These are phyloP conservation scores for Kluyveromyces aestuarii DNA, from an alignment of 805 yeast genomes.

Conservation along the genomic window DNA sequence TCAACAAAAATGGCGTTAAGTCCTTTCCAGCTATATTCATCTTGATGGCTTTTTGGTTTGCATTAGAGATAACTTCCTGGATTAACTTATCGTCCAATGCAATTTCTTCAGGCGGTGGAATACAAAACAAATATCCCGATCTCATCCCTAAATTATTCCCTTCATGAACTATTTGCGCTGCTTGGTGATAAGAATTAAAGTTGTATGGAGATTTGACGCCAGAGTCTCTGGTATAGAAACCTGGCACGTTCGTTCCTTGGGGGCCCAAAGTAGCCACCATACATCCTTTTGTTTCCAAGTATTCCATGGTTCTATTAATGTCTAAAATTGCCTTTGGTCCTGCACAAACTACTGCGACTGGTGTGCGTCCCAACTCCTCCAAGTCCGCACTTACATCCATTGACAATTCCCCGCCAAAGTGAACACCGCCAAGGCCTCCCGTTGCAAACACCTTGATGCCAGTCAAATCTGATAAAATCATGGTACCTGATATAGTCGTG, in stretches of 20 bases:
- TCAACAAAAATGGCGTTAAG: slow-evolving; percentile 68
- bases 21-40: slow-evolving; percentile 58
- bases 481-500: slow-evolving; percentile 83
- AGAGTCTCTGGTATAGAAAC: slow-evolving; percentile 71
- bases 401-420: slow-evolving; percentile 62
- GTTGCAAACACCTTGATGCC: slow-evolving; percentile 85
- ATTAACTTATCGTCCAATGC: slow-evolving; percentile 52
- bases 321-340: slow-evolving; percentile 87
- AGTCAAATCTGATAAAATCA: slow-evolving; percentile 67
- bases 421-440: slow-evolving; percentile 92
- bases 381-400: slow-evolving; percentile 84
- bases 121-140: slow-evolving; percentile 70
- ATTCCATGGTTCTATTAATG: slow-evolving; percentile 72
- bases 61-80: slow-evolving; percentile 45
- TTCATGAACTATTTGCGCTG: slow-evolving; percentile 52
- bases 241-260: slow-evolving; percentile 53
- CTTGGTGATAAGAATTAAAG: slow-evolving; percentile 42
- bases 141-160: slow-evolving; percentile 41
- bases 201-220: slow-evolving; percentile 64
- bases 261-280: slow-evolving; percentile 64
- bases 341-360: slow-evolving; percentile 84
- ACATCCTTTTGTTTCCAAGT: slow-evolving; percentile 85
- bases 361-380: slow-evolving; percentile 74
- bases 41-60: slow-evolving; percentile 45
- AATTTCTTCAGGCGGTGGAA: slow-evolving; percentile 64